Evolutionary conservation across 2,329 filamentous ascomycete species (phyloP).

Genomic region (Pseudogymnoascus sp.): DNA sequence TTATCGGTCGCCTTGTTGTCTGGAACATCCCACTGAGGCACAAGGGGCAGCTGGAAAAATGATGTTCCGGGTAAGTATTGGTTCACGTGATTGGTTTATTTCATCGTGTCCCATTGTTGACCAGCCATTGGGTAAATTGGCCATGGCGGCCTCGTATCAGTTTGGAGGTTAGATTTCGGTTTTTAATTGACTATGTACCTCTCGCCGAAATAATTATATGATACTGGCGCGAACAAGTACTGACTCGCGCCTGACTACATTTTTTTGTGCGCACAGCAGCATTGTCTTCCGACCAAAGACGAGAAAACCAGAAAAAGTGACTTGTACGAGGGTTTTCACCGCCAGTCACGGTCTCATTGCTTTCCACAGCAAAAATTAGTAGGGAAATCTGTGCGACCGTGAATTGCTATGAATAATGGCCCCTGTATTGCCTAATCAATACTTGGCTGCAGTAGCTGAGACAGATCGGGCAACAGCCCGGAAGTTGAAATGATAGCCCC

Average conservation of each 20-base stretch:
- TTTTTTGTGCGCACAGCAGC: background rate
- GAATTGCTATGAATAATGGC: background rate
- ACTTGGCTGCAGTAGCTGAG: background rate
- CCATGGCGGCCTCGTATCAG: background rate
- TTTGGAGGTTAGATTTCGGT: background rate
- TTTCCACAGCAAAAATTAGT: background rate
- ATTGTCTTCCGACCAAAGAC: background rate
- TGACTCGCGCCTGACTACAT: background rate
- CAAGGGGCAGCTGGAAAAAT: conserved; percentile 6
- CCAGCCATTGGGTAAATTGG: background rate
- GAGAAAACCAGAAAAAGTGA: background rate
- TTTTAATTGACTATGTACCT: background rate
- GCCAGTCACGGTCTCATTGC: background rate
- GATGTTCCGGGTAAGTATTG: background rate
- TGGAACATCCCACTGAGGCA: conserved; percentile 5
- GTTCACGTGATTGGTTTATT: background rate
- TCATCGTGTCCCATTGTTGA: background rate
- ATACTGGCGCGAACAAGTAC: background rate
- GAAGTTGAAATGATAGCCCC: background rate
- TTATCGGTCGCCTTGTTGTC: conserved; percentile 7
- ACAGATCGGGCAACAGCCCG: background rate
- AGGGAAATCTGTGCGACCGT: background rate
- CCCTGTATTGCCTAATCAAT: background rate
- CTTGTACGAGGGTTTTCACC: background rate
- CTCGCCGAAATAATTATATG: background rate